Percentiles rank a stretch among this genome's conserved stretches.
Conservation (phyloP, 768 basidiomycete species). For the Calocybe indica region DNA sequence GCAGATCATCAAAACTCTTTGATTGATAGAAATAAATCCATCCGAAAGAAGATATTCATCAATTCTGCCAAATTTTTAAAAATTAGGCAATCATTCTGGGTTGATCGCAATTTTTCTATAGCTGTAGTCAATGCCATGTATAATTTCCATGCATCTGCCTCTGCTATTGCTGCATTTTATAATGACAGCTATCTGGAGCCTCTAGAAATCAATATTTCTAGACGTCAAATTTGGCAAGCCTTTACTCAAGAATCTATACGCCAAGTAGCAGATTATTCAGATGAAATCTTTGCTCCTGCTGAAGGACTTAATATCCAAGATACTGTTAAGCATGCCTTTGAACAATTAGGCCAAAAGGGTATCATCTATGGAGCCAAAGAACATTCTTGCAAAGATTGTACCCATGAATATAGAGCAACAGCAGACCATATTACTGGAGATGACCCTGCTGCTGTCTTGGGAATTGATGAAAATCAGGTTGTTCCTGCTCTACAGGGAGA, state of each 20-base stretch:
- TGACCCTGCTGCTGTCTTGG: no score
- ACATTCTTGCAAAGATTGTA: no score
- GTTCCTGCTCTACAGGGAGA: no score
- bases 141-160: constrained; percentile 13
- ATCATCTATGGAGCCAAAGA: no score
- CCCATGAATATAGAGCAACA: no score
- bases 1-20: constrained; percentile 13
- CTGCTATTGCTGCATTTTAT: constrained; percentile 11
- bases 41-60: background rate
- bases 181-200: constrained; percentile 7
- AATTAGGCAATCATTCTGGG: constrained; percentile 8
- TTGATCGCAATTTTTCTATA: constrained; percentile 9
- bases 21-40: background rate
- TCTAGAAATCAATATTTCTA: background rate
- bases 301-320: no score
- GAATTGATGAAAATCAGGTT: no score
- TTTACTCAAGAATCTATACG: constrained; percentile 5
- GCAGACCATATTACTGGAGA: no score
- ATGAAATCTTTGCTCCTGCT: no score
- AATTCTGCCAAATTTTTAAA: constrained; percentile 8
- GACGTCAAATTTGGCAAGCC: constrained; percentile 4
- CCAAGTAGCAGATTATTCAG: no score
- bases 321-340: no score
- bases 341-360: no score
- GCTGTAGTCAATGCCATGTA: constrained; percentile 12